These are phyloP conservation scores for Coleophoma crateriformis DNA, from an alignment of 2,329 filamentous ascomycete genomes.

Conservation along the genomic window DNA sequence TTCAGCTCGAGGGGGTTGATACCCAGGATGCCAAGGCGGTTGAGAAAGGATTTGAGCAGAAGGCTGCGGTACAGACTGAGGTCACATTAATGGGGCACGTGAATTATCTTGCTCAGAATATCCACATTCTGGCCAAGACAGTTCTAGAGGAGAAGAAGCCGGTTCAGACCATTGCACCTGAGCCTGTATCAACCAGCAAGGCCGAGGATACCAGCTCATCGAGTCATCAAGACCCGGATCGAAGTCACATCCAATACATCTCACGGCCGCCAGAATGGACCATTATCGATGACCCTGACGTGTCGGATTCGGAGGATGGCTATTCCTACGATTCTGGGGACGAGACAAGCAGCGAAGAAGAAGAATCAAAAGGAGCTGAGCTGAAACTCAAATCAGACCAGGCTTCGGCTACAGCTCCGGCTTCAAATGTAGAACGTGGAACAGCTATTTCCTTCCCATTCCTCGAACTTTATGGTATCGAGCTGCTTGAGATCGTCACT, in stretches of 20 bases:
- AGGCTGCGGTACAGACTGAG: constrained; percentile 48
- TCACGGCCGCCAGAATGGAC: constrained; percentile 74
- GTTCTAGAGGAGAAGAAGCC: constrained; percentile 24
- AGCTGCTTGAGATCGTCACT: constrained; percentile 63
- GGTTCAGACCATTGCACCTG: constrained; percentile 2
- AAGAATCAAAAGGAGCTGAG: constrained; percentile 40
- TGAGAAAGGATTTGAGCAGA: constrained; percentile 59
- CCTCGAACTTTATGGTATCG: constrained; percentile 71
- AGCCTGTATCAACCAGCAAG: neutral
- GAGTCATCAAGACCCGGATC: constrained; percentile 33
- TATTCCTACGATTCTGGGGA: constrained; percentile 40
- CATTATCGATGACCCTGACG: constrained; percentile 33
- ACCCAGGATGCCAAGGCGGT: constrained; percentile 54
- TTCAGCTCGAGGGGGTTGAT: constrained; percentile 61
- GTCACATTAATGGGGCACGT: constrained; percentile 66
- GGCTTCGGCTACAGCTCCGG: constrained; percentile 17
- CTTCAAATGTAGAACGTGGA: constrained; percentile 49
- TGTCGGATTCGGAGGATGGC: constrained; percentile 40
- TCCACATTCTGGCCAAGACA: constrained; percentile 60
- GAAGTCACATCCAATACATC: constrained; percentile 65
- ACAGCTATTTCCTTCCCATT: constrained; percentile 76
- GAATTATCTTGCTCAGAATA: constrained; percentile 69
- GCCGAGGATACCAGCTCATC: constrained; percentile 17
- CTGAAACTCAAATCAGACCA: constrained; percentile 21
- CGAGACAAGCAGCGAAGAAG: constrained; percentile 28